These are phyloP conservation scores for Colletotrichum destructivum DNA, from an alignment of 2,329 filamentous ascomycete species.

Conservation along the genomic window DNA sequence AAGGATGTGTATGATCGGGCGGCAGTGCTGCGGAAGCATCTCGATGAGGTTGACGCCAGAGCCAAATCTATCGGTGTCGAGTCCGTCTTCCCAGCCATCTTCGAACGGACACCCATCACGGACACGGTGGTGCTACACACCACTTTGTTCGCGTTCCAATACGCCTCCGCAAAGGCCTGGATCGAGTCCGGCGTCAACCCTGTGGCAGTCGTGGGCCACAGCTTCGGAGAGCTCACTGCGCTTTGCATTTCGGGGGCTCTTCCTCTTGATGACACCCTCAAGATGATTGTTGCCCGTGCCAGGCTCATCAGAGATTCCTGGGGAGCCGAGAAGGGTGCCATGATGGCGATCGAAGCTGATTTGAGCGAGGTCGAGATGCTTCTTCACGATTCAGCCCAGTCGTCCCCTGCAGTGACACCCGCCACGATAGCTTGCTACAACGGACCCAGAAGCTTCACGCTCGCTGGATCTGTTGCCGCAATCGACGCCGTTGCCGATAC, in stretches of 20 bases:
- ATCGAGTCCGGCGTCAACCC: slow-evolving; percentile 51
- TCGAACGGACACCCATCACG: slow-evolving; percentile 45
- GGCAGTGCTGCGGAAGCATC: slow-evolving; percentile 45
- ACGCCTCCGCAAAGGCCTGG: slow-evolving; percentile 53
- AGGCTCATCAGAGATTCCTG: slow-evolving; percentile 50
- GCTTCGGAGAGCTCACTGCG: slow-evolving; percentile 59
- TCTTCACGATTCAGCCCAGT: not conserved
- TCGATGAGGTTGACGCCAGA: slow-evolving; percentile 54
- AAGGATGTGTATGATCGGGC: slow-evolving; percentile 44
- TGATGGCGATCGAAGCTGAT: slow-evolving; percentile 57
- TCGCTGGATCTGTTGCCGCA: slow-evolving; percentile 55
- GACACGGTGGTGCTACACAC: slow-evolving; percentile 55
- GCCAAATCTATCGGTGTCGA: slow-evolving; percentile 49
- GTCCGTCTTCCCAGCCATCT: slow-evolving; percentile 51
- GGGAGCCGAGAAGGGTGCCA: slow-evolving; percentile 55
- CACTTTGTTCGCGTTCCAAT: slow-evolving; percentile 57
- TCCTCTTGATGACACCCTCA: slow-evolving; percentile 50
- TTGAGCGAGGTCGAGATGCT: slow-evolving; percentile 14
- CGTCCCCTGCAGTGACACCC: slow-evolving; percentile 41
- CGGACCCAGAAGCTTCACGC: slow-evolving; percentile 57
- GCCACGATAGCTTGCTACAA: slow-evolving; percentile 64
- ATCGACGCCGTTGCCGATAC: slow-evolving; percentile 49
- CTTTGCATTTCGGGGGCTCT: slow-evolving; percentile 54
- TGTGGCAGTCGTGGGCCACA: slow-evolving; percentile 48
- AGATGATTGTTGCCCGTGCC: slow-evolving; percentile 49